A percentile compares a stretch with the other conserved stretches of the same genome.
phyloP scores from a whole-genome alignment of 495 filamentous ascomycete genomes.

The Talaromyces borbonicus region DNA sequence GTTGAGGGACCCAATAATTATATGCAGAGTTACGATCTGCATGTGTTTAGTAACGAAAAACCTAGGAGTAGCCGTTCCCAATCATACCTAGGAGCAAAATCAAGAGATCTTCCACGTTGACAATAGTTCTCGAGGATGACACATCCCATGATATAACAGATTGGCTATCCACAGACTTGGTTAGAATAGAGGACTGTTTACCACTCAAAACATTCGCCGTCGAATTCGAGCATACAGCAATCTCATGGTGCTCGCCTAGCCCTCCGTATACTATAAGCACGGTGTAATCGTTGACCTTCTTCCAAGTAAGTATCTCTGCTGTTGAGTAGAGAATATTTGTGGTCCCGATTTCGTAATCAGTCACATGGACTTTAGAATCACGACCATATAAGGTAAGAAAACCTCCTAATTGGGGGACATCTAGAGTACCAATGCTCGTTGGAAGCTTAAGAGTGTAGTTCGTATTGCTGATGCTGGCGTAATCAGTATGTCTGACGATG shows the following conservation, averaged over 20 bases:
- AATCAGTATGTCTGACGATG: constrained; percentile 54
- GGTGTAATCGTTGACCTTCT: constrained; percentile 45
- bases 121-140: constrained; percentile 38
- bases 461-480: constrained; percentile 42
- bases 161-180: constrained; percentile 21
- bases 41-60: not conserved
- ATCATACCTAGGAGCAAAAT: constrained; percentile 41
- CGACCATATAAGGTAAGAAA: constrained; percentile 55
- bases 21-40: constrained; percentile 48
- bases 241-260: constrained; percentile 56
- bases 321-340: constrained; percentile 61
- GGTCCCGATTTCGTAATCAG: constrained; percentile 58
- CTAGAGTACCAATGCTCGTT: constrained; percentile 50
- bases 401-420: constrained; percentile 53
- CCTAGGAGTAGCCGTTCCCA: not conserved
- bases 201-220: constrained; percentile 11
- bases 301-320: constrained; percentile 67
- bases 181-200: constrained; percentile 30
- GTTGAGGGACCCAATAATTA: constrained; percentile 60
- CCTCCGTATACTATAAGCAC: constrained; percentile 68
- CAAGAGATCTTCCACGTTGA: constrained; percentile 44
- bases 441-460: constrained; percentile 51
- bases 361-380: constrained; percentile 67
- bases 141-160: constrained; percentile 48
- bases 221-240: constrained; percentile 38